phyloP scores from a whole-genome alignment of 352 stramenopile genomes.

The Globisporangium radiosum region DNA sequence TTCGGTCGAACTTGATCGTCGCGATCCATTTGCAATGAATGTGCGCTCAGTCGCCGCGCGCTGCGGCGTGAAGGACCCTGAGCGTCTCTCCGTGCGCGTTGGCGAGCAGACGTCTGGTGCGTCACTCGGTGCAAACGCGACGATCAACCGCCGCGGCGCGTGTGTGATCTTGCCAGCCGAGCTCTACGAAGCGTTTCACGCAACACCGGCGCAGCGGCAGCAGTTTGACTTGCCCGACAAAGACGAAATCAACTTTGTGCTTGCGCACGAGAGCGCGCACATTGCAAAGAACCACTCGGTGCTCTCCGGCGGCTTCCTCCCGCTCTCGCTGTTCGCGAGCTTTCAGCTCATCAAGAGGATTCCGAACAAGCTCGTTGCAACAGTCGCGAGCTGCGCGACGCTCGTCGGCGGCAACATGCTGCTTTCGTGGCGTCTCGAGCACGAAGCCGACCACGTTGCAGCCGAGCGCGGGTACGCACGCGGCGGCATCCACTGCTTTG shows the following conservation, averaged over 20 bases:
- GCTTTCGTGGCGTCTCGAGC: constrained; percentile 74
- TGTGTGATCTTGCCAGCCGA: constrained; percentile 66
- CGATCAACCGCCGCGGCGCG: constrained; percentile 39
- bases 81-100: no score
- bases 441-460: constrained; percentile 72
- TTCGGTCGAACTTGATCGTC: no score
- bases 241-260: constrained; percentile 79
- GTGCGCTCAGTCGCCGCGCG: no score
- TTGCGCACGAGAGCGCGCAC: constrained; percentile 77
- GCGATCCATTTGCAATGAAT: no score
- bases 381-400: constrained; percentile 31
- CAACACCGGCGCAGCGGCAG: constrained; percentile 30
- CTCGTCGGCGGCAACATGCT: constrained; percentile 54
- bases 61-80: no score
- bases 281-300: constrained; percentile 80
- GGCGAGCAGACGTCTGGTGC: constrained; percentile 49
- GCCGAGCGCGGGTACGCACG: constrained; percentile 55
- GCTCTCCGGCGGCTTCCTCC: constrained; percentile 50
- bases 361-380: constrained; percentile 65
- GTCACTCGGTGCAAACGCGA: constrained; percentile 25
- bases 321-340: constrained; percentile 48
- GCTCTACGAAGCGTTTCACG: constrained; percentile 77
- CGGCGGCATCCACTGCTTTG: constrained; percentile 70
- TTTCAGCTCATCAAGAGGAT: constrained; percentile 56
- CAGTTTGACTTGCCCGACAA: constrained; percentile 52